Base-by-base conservation (phyloP, 2,329 filamentous ascomycete genomes). In the Cucurbitaria berberidis region DNA sequence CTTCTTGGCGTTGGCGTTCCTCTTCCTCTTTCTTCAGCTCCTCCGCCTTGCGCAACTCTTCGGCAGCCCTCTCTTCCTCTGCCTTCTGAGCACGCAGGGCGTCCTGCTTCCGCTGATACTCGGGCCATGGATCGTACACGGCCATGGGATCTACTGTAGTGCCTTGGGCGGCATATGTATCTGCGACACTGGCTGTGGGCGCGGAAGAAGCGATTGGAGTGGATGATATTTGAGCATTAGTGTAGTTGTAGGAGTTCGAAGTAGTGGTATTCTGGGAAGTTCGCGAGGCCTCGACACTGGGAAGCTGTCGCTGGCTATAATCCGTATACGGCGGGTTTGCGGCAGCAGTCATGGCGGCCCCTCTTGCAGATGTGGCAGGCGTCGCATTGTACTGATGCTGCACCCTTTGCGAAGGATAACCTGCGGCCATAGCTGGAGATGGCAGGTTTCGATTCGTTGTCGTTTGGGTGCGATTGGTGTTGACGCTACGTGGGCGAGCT, bases 41-140 rank as follows among this genome's bases (percentile, higher is more conserved):
- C 48, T 72, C 68, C 18, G 69, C 68, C 21, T 65, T 62, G 32
- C 66, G 54, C 34, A 52, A 56, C 35, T 68, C 66, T 45, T 68
- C 64, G 11, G 57, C 62, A 43, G 64, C 59, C 3, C 55, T 59
- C 48, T 75, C 68, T 40, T 72, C 68, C 48, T 76, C 74, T n/a
- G 70, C 74, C 55, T 73, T 72, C 38, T 69, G 67, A n/a, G 66
- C 67, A 15, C 67, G 66, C 18, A 55, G 42, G 1, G 62, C 66
- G 64, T 76, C 63, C 39, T 73, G 62, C 60, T 78, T 76, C 32
- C 79, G 70, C 54, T 80, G 76, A 44, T 80, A 76, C 53, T 81
- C 78, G 3, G 78, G 78, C 68, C 78, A 82, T 2, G 80, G 80
- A 52, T 84, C 80, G 54, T 84, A 84, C 2, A 84, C 79, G 41